These are phyloP conservation scores for Eleusine coracana DNA, from an alignment of 176 grass and related monocot species.

Conservation along the genomic window DNA sequence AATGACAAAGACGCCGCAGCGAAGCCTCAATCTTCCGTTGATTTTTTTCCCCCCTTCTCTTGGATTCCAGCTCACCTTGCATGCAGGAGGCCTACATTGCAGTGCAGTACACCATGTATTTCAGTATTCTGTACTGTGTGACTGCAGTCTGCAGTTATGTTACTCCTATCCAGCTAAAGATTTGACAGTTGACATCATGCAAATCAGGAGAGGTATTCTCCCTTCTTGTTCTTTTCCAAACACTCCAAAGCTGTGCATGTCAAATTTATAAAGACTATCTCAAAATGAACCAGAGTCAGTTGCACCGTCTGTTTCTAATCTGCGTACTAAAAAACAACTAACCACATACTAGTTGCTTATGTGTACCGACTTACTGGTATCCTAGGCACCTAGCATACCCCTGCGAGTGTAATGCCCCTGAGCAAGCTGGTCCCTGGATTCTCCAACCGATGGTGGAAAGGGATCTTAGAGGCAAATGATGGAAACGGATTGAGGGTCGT, in stretches of 20 bases:
- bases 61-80: conserved; percentile 22
- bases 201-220: background rate
- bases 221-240: too few relatives aligned
- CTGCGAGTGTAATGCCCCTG: background rate
- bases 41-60: background rate
- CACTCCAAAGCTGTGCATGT: too few relatives aligned
- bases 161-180: background rate
- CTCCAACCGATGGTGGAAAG: background rate
- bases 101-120: background rate
- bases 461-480: background rate
- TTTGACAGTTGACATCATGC: background rate
- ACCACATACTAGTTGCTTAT: background rate
- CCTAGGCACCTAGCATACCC: background rate
- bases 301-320: too few relatives aligned
- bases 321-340: background rate
- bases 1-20: conserved; percentile 32
- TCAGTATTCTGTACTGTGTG: background rate
- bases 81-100: background rate
- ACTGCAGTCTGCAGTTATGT: background rate
- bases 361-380: background rate
- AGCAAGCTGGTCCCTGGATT: background rate
- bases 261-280: too few relatives aligned
- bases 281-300: too few relatives aligned
- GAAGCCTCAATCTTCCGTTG: background rate
- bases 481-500: conserved; percentile 18